Base-by-base conservation (phyloP, 2,329 filamentous ascomycete genomes). In the Talaromyces pinophilus region DNA sequence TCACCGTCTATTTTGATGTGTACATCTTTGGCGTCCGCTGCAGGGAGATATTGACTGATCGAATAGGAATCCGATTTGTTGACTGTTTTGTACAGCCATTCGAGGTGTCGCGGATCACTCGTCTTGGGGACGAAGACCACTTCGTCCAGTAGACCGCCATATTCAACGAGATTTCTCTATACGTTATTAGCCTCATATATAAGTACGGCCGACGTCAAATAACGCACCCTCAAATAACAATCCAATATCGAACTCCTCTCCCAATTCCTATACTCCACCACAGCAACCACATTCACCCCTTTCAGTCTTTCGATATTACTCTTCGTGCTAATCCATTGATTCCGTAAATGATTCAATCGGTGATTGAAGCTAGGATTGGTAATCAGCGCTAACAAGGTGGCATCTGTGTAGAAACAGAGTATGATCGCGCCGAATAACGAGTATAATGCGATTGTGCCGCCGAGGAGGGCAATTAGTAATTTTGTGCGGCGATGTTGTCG, bases 1-100 rank as follows among this genome's bases (percentile, higher is more conserved):
- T 82, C 80, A 2, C 81, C 80, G 65, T 82, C 80, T 48, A 82
- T 80, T 69, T 79, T 80, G 61, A 81, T 74, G 61, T 79, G 81
- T 35, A 64, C 28, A 28, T 33, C 28, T 15, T 60, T 46, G 19
- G 13, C 22, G 6, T 46, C 40, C 38, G 38, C 38, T 1, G 22
- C 40, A 6, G 57, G 57, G 67, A 81, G 62, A 5, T 57, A 64
- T 3, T 63, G 44, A 5, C 30, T 6, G 13, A 62, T 59, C 1
- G 68, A 61, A 69, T 81, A 81, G n/a, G 69, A 70, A 2, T 73
- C 64, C 0, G 73, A 74, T 57, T 69, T 67, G 22, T 71, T 70
- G 15, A 80, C 72, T 8, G 76, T 70, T 1, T 73, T 69, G 15
- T 75, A 63, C 5, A 82, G 72, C 74, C 77, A 82, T 48, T 72